Conservation (phyloP, 1,139 yeast species). For the Zygosaccharomyces pseudobailii region DNA sequence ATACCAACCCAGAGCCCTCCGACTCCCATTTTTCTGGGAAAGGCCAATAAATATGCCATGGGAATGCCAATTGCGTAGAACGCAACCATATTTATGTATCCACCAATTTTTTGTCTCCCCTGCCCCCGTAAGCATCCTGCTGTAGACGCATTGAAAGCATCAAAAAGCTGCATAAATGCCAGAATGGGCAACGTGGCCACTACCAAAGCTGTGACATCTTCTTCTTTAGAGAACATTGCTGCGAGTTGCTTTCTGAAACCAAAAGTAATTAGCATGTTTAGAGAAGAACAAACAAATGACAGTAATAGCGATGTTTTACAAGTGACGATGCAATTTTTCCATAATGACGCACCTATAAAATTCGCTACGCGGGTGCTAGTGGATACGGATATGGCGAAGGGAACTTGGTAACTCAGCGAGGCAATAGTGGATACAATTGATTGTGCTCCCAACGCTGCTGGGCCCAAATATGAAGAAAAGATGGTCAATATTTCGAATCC, state of each 20-base stretch:
- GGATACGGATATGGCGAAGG: slow-evolving; percentile 71
- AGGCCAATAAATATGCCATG: slow-evolving; percentile 59
- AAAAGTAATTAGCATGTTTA: slow-evolving; percentile 53
- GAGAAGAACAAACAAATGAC: slow-evolving; percentile 46
- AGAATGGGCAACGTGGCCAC: slow-evolving; percentile 59
- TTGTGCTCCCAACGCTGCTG: slow-evolving; percentile 66
- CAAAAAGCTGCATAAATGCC: slow-evolving; percentile 66
- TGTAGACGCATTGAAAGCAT: slow-evolving; percentile 75
- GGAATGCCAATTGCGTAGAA: slow-evolving; percentile 77
- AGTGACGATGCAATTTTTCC: slow-evolving; percentile 31
- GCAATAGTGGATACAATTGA: slow-evolving; percentile 67
- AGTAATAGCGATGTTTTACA: slow-evolving; percentile 29
- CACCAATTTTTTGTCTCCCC: slow-evolving; percentile 83
- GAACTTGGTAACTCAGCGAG: slow-evolving; percentile 64
- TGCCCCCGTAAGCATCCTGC: slow-evolving; percentile 84
- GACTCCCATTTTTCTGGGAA: slow-evolving; percentile 47
- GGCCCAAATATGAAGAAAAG: slow-evolving; percentile 40
- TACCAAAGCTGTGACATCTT: slow-evolving; percentile 51
- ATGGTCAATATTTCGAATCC: slow-evolving; percentile 75
- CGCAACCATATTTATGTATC: slow-evolving; percentile 67
- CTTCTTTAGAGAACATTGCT: slow-evolving; percentile 62
- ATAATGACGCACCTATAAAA: slow-evolving; percentile 65
- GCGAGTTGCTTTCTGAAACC: slow-evolving; percentile 56
- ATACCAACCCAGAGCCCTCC: slow-evolving; percentile 88
- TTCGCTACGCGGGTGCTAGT: slow-evolving; percentile 75